These are phyloP conservation scores for Hirsutella minnesotensis DNA, from an alignment of 2,329 filamentous ascomycete genomes.

Conservation along the genomic window DNA sequence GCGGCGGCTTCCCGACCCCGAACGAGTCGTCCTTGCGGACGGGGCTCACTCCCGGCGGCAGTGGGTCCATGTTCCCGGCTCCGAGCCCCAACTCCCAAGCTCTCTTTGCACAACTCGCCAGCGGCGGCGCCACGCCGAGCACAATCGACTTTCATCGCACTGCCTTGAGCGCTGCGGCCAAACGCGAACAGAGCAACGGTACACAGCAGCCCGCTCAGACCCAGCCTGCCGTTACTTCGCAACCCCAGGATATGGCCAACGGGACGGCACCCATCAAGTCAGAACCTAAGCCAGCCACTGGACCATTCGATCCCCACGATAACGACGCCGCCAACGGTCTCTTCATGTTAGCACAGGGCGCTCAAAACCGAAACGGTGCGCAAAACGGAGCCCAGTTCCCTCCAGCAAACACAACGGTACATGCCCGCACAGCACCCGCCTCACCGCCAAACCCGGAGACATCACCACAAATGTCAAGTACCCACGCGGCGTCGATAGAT, in stretches of 20 bases:
- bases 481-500: conserved; percentile 33
- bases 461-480: conserved; percentile 37
- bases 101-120: conserved; percentile 66
- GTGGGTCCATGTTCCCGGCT: conserved; percentile 93
- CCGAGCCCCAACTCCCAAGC: conserved; percentile 80
- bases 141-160: conserved; percentile 93
- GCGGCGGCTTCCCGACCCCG: conserved; percentile 81
- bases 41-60: conserved; percentile 85
- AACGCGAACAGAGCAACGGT: conserved; percentile 36
- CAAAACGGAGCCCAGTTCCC: conserved; percentile 38
- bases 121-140: conserved; percentile 74
- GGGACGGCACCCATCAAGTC: conserved; percentile 28
- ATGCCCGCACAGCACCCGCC: conserved; percentile 34
- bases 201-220: conserved; percentile 17
- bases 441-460: conserved; percentile 24
- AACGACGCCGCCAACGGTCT: conserved; percentile 93
- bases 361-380: conserved; percentile 52
- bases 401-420: conserved; percentile 30
- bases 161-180: conserved; percentile 67
- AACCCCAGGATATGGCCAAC: conserved; percentile 41
- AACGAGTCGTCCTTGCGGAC: conserved; percentile 92
- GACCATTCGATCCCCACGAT: conserved; percentile 77
- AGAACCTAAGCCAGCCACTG: conserved; percentile 39
- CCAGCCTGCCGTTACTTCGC: conserved; percentile 31
- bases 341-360: conserved; percentile 72